Base-by-base conservation (phyloP, 192 early-diverging fungal genomes). In the Powellomyces hirtus region DNA sequence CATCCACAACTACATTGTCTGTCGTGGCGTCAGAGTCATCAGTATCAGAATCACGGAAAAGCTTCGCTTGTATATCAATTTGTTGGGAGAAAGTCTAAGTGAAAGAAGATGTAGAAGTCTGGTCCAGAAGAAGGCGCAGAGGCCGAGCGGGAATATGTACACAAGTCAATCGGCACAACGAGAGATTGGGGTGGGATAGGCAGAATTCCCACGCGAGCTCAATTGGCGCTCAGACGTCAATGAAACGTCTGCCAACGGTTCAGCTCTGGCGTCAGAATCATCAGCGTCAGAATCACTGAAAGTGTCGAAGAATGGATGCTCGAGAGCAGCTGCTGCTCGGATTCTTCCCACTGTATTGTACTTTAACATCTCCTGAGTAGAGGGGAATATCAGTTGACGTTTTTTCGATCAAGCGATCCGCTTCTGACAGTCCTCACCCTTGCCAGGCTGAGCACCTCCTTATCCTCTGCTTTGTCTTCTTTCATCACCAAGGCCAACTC, bases 291-390 rank as follows among this genome's bases (percentile, higher is more conserved):
- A 13, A 10, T n/a, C 40, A 42, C 10, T n/a, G n/a, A 42, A 42
- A 42, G n/a, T n/a, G 11, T 13, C 40, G 26, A 66, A 66, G 35
- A 31, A 66, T 1, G 45, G 26, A 53, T 66, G 64, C 37, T 56
- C 29, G 11, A 66, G 29, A 8, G 64, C 64, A n/a, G n/a, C 20
- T 14, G 13, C 16, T 11, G 64, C 46, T 37, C 64, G 50, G 13
- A 68, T 68, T 11, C 66, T 29, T 33, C 29, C 27, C 24, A 26
- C 18, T 7, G 56, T 16, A 30, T 68, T 44, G 30, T 59, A 68
- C 6, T 14, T 24, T 24, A 68, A 1, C 53, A 68, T 58, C 5
- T 38, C 26, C 66, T 68, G 42, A 24, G 8, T 24, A 53, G 7
- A 53, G 13, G 51, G 44, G 22, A 27, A 26, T 14, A 24, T 27